These are phyloP conservation scores for Cylindrotheca closterium DNA, from an alignment of 108 stramenopile genomes.

Conservation along the genomic window DNA sequence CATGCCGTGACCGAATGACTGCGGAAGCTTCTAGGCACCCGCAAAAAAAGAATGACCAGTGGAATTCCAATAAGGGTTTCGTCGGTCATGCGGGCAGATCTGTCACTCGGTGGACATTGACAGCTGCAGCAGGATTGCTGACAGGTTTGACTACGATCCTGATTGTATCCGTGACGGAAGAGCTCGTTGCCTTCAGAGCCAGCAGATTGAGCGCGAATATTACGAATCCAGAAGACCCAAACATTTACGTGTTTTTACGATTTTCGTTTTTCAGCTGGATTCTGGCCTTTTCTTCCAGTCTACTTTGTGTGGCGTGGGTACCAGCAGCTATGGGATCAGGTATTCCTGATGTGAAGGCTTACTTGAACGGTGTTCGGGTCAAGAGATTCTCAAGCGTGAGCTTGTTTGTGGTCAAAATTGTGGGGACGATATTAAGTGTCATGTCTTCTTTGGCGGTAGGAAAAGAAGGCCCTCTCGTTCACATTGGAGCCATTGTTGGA, in stretches of 20 bases:
- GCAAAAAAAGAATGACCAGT: too few species aligned
- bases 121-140: slow-evolving; percentile 15
- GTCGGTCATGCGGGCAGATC: slow-evolving; percentile 10
- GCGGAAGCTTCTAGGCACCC: too few species aligned
- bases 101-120: slow-evolving; percentile 33
- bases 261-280: slow-evolving; percentile 5
- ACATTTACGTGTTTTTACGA: slow-evolving; percentile 7
- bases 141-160: slow-evolving; percentile 27
- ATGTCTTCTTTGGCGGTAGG: slow-evolving; percentile 72
- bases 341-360: slow-evolving; percentile 85
- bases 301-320: slow-evolving; percentile 22
- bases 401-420: slow-evolving; percentile 49
- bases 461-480: slow-evolving; percentile 85
- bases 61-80: background rate
- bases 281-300: slow-evolving; percentile 13
- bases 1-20: slow-evolving; percentile 5
- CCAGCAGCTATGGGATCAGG: slow-evolving; percentile 73
- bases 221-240: background rate
- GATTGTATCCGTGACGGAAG: slow-evolving; percentile 15
- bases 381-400: slow-evolving; percentile 32
- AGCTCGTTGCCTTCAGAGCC: slow-evolving; percentile 7
- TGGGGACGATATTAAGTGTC: slow-evolving; percentile 71
- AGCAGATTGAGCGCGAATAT: background rate
- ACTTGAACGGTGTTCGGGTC: slow-evolving; percentile 78
- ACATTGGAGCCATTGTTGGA: slow-evolving; percentile 76